Conservation (phyloP, 345 rosid species). For the Citrus sp. region DNA sequence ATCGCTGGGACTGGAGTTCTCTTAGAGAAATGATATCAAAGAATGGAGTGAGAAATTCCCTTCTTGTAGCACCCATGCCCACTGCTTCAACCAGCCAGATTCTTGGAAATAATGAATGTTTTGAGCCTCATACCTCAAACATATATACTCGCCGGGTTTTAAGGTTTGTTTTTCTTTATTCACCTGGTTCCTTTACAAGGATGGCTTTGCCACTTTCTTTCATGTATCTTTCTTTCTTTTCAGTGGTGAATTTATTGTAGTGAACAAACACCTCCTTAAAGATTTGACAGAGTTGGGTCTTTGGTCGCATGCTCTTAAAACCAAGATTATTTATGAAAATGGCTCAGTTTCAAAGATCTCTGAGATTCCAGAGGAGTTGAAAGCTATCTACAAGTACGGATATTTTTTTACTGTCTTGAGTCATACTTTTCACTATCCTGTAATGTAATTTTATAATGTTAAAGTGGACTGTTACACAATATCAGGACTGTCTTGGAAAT, state of each 20-base stretch:
- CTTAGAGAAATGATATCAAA: slow-evolving; percentile 54
- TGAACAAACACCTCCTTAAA: slow-evolving; percentile 90
- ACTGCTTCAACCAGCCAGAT: slow-evolving; percentile 92
- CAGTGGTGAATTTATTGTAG: slow-evolving; percentile 87
- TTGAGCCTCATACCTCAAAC: slow-evolving; percentile 88
- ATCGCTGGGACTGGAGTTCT: slow-evolving; percentile 66
- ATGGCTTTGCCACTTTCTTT: neutral
- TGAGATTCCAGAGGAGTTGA: slow-evolving; percentile 63
- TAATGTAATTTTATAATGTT: neutral
- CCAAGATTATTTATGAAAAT: slow-evolving; percentile 59
- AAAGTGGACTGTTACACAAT: neutral
- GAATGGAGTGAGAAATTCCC: slow-evolving; percentile 83
- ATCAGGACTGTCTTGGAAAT: slow-evolving; percentile 93
- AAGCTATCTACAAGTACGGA: slow-evolving; percentile 66
- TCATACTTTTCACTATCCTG: neutral
- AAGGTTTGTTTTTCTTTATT: neutral
- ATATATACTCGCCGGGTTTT: slow-evolving; percentile 53
- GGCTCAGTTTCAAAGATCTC: slow-evolving; percentile 69
- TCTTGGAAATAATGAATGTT: slow-evolving; percentile 90
- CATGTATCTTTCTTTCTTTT: neutral
- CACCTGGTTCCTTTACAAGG: neutral
- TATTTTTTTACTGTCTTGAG: neutral
- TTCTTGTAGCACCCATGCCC: slow-evolving; percentile 84
- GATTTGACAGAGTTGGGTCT: slow-evolving; percentile 82
- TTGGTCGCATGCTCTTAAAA: slow-evolving; percentile 71